phyloP scores from a whole-genome alignment of 495 filamentous ascomycete genomes.

The Daldinia grandis region DNA sequence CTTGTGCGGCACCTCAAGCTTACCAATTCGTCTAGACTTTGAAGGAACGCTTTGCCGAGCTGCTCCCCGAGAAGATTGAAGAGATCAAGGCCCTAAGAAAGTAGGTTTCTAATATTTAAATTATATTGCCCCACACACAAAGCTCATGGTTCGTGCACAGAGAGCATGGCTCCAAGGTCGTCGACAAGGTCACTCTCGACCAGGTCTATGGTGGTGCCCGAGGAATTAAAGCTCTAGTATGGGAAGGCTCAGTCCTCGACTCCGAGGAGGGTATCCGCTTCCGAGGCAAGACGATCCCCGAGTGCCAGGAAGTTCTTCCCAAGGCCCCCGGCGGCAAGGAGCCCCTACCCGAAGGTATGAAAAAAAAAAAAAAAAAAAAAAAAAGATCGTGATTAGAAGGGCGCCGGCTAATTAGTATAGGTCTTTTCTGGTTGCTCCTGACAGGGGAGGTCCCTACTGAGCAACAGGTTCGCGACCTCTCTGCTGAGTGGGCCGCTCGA shows the following conservation, averaged over 20 bases:
- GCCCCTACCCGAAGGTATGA: slow-evolving; percentile 89
- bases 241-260: slow-evolving; percentile 99
- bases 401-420: slow-evolving; percentile 50
- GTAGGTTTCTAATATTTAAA: slow-evolving; percentile 58
- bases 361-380: no score
- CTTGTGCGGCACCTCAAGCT: slow-evolving; percentile 37
- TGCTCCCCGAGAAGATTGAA: slow-evolving; percentile 94
- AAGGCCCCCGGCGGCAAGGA: slow-evolving; percentile 95
- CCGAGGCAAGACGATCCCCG: slow-evolving; percentile 96
- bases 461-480: slow-evolving; percentile 97
- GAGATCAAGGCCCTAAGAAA: slow-evolving; percentile 98
- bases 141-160: slow-evolving; percentile 54
- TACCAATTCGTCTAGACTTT: slow-evolving; percentile 71
- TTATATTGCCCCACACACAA: neutral
- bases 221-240: slow-evolving; percentile 97
- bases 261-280: slow-evolving; percentile 99
- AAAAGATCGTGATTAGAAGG: neutral
- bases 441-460: slow-evolving; percentile 96
- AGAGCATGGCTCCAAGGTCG: slow-evolving; percentile 91
- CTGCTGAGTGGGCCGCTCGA: slow-evolving; percentile 97
- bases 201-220: slow-evolving; percentile 99
- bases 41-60: slow-evolving; percentile 97
- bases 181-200: slow-evolving; percentile 98
- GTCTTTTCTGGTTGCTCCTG: slow-evolving; percentile 99
- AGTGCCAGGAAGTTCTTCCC: slow-evolving; percentile 96